Conservation (phyloP, 2,329 filamentous ascomycete genomes). For the Diaporthe eres region DNA sequence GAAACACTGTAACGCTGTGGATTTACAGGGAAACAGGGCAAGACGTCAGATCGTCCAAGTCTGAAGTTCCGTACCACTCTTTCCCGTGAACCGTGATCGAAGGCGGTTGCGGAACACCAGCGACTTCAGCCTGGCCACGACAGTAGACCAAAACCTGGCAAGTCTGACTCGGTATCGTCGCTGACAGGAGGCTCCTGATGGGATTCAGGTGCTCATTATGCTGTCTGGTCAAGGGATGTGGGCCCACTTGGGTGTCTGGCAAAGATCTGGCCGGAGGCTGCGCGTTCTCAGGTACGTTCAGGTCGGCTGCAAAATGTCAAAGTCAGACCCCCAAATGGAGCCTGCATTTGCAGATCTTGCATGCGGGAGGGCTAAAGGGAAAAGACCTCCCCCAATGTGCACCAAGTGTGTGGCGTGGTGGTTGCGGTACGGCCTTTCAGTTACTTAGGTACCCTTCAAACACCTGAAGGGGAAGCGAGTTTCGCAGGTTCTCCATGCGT, state of each 20-base stretch:
- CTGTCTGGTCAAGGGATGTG: slow-evolving; percentile 24
- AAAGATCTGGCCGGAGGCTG: background rate
- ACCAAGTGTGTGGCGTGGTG: background rate
- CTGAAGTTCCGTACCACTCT: slow-evolving; percentile 24
- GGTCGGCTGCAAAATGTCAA: background rate
- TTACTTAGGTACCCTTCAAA: slow-evolving; percentile 47
- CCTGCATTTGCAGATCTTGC: slow-evolving; percentile 27
- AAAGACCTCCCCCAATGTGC: background rate
- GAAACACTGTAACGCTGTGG: slow-evolving; percentile 30
- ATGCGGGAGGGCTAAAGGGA: background rate
- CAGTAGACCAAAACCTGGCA: background rate
- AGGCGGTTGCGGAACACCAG: background rate
- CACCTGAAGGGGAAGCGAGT: slow-evolving; percentile 57
- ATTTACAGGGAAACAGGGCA: slow-evolving; percentile 24
- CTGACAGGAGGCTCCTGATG: slow-evolving; percentile 15
- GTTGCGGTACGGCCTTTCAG: background rate
- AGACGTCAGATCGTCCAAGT: slow-evolving; percentile 32
- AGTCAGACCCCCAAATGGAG: background rate
- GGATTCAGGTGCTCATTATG: slow-evolving; percentile 7
- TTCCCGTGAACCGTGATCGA: slow-evolving; percentile 4
- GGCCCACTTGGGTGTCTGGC: slow-evolving; percentile 26
- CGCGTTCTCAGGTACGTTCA: background rate
- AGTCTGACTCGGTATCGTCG: slow-evolving; percentile 3
- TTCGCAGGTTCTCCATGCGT: slow-evolving; percentile 50
- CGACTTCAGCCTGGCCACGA: background rate